These are phyloP conservation scores for Mycena citricolor DNA, from an alignment of 1,284 basidiomycete species.

Conservation along the genomic window DNA sequence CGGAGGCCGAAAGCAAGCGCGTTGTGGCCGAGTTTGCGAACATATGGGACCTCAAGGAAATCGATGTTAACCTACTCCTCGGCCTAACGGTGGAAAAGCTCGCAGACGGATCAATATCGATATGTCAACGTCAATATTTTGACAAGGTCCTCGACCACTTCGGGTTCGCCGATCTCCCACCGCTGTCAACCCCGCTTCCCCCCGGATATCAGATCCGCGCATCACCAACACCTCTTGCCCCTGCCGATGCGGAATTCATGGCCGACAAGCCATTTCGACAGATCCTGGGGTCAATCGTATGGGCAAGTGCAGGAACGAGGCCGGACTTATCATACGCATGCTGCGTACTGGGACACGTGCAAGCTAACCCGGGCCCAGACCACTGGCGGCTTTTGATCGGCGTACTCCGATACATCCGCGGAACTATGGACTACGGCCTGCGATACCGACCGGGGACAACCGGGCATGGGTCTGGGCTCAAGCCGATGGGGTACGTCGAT, in stretches of 20 bases:
- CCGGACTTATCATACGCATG: slow-evolving; percentile 4
- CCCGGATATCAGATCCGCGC: not conserved
- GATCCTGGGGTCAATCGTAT: slow-evolving; percentile 1
- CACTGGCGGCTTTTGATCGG: slow-evolving; percentile 7
- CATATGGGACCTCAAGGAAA: slow-evolving; percentile 11
- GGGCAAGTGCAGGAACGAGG: slow-evolving; percentile 1
- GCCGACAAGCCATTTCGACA: slow-evolving; percentile 1
- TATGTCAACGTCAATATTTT: not conserved
- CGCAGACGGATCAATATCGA: not conserved
- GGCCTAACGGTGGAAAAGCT: not conserved
- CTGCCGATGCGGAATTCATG: slow-evolving; percentile 1
- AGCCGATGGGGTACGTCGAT: slow-evolving; percentile 21
- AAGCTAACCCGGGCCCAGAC: slow-evolving; percentile 3
- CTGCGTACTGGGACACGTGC: slow-evolving; percentile 3
- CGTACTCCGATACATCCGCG: slow-evolving; percentile 3
- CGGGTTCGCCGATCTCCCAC: not conserved
- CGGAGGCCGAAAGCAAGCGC: not conserved
- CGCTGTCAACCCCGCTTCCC: slow-evolving; percentile 2
- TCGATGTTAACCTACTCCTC: slow-evolving; percentile 1
- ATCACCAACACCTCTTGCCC: not conserved
- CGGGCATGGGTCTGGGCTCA: too few species aligned
- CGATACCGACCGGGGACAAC: too few species aligned
- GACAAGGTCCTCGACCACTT: not conserved
- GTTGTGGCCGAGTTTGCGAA: slow-evolving; percentile 4
- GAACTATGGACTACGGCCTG: slow-evolving; percentile 4